Evolutionary conservation across 2,329 filamentous ascomycete genomes (phyloP).

Genomic region (Pseudopithomyces maydicus): DNA sequence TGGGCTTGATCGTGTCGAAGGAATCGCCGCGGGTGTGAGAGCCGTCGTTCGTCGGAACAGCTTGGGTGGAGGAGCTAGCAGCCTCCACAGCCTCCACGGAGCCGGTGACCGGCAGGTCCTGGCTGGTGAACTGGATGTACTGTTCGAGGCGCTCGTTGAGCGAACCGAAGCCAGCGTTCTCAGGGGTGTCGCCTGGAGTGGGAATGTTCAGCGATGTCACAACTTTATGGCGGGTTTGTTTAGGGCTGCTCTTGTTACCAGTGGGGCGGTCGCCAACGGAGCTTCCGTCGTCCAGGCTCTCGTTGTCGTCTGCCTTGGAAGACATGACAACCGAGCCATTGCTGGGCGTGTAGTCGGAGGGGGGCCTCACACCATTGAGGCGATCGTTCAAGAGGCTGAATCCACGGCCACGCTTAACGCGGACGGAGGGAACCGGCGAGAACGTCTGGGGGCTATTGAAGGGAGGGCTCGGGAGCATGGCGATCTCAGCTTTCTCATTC

Average conservation of each 20-base stretch:
- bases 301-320: constrained; percentile 21
- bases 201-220: background rate
- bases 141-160: constrained; percentile 36
- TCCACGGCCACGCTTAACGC: constrained; percentile 49
- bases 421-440: constrained; percentile 34
- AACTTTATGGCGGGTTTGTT: background rate
- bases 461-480: constrained; percentile 36
- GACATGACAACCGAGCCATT: constrained; percentile 24
- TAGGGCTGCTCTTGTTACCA: background rate
- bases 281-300: constrained; percentile 14
- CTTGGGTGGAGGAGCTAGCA: constrained; percentile 19
- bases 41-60: constrained; percentile 13
- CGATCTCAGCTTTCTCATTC: constrained; percentile 36
- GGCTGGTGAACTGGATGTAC: constrained; percentile 33
- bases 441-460: constrained; percentile 34
- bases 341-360: constrained; percentile 23
- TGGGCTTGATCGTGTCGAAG: constrained; percentile 22
- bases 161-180: constrained; percentile 32
- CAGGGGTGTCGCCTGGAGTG: constrained; percentile 24
- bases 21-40: constrained; percentile 10
- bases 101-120: constrained; percentile 24
- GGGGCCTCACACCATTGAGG: no score
- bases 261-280: background rate
- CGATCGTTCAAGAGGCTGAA: constrained; percentile 85
- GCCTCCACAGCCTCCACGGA: constrained; percentile 19